These are phyloP conservation scores for Trifolium fragiferum DNA, from an alignment of 306 rosid genomes.

Conservation along the genomic window DNA sequence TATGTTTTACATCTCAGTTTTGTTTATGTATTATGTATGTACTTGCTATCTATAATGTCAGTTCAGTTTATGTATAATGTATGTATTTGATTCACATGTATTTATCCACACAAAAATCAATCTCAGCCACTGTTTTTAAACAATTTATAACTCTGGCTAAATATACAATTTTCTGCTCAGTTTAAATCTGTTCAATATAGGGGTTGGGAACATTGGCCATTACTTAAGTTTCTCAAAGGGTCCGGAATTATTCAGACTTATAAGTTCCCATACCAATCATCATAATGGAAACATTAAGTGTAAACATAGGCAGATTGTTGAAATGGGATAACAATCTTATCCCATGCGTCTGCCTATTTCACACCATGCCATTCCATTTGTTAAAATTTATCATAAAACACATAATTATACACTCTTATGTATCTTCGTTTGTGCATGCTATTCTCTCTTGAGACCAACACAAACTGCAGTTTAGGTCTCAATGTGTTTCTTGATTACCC, in stretches of 20 bases:
- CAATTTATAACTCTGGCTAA: background rate
- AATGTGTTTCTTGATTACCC: constrained; percentile 2
- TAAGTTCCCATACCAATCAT: background rate
- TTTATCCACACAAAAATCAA: background rate
- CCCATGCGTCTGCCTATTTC: background rate
- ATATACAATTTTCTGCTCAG: background rate
- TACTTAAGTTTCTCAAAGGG: background rate
- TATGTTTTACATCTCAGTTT: background rate
- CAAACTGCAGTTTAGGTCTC: background rate
- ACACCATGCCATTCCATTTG: background rate
- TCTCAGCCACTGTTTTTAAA: background rate
- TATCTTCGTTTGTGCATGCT: background rate
- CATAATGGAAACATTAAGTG: background rate
- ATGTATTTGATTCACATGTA: background rate
- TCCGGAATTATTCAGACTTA: background rate
- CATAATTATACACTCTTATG: background rate
- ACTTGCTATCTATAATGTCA: background rate
- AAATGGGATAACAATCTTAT: background rate
- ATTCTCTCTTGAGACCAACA: background rate
- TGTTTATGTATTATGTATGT: background rate
- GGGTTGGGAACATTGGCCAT: background rate
- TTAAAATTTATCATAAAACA: background rate
- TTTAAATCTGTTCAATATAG: background rate
- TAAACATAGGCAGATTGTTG: background rate
- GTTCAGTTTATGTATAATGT: background rate